Base-by-base conservation (phyloP, 2,329 filamentous ascomycete genomes). In the Arachnomyces sp. region DNA sequence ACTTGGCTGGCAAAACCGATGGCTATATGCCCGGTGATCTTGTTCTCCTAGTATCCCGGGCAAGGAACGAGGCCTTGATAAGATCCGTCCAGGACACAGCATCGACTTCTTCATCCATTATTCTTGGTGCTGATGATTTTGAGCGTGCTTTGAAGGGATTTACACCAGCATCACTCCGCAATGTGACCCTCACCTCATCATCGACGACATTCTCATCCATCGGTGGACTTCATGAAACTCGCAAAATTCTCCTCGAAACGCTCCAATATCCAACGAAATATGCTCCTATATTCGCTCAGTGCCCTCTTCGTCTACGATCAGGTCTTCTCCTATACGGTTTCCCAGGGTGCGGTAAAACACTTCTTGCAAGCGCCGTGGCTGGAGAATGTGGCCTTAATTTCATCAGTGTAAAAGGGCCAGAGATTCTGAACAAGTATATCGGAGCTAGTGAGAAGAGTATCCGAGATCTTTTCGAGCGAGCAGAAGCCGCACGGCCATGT, bases 391-490 rank as follows among this genome's bases (percentile, higher is more conserved):
- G 90, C 0, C 79, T 98, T 45, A 98, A 98, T 63, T 98, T 98
- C 64, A 98, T 98, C 63, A 89, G 82, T 31, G 92, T 98, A 56
- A 98, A 98, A 66, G 92, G 92, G 0, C 92, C 92, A 0, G 93
- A 98, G 62, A 96, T 98, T 43, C 68, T 98, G 40, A 98, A 98
- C 72, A 98, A 98, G 66, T 98, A 98, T 61, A 98, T 98, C 43
- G 92, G 92, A 56, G 92, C 92, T 1, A 94, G 85, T 18, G 92
- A 98, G 57, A 98, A 98, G 71, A 88, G 81, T 45, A 89, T 98
- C 5, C 81, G 93, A 31, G 92, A 98, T 60, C 72, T 98, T 1
- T 98, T 98, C 55, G 90, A 94, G 58, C 79, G 92, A 31, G 92
- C 92, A 0, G 81, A 82, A 56, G 90, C 92, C 2, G 92, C 92